Evolutionary conservation across 2,329 filamentous ascomycete species (phyloP), one percentile per base, ranked within the genome.

Genomic region (Paracoccidioides lutzii): DNA sequence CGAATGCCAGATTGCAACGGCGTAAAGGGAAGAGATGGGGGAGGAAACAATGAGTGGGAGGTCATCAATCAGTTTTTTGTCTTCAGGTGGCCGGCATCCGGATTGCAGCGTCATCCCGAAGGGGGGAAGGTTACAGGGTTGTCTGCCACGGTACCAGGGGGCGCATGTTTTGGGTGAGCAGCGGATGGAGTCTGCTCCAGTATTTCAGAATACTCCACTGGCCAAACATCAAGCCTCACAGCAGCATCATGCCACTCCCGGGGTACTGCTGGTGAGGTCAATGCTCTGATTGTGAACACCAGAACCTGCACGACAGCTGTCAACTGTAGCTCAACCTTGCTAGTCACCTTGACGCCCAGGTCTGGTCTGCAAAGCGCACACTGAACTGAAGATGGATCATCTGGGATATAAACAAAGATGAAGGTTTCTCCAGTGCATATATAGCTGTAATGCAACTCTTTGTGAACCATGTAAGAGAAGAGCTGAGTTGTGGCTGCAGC

Each of bases 241-340:
- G 45, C 22, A 56, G 49, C 15, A 56, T 61, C 54, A 28, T 63
- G 55, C 67, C 64, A 70, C 43, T 62, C 55, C 58, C 62, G 44
- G 58, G 60, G 51, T 10, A 55, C 55, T 58, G 57, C 38, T 41
- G 60, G 59, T 15, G 57, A 59, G 56, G 59, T 52, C 7, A 71
- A 59, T 28, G 66, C 63, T 52, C 65, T 49, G 28, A 71, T 60
- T 40, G 61, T 66, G 55, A 71, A 71, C 3, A 64, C 61, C 52
- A 68, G 60, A 28, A 69, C 54, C 56, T 70, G 64, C 9, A 61
- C 63, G 4, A 71, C 60, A 0, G 67, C 66, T 10, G 67, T 71
- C 35, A 59, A 62, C 59, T 68, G 61, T 37, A 70, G 60, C 28
- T 61, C 52, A 40, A 45, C 56, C 28, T 62, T 44, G 53, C 67